Conservation (phyloP, 805 yeast genomes). For the Teunomyces stri region DNA sequence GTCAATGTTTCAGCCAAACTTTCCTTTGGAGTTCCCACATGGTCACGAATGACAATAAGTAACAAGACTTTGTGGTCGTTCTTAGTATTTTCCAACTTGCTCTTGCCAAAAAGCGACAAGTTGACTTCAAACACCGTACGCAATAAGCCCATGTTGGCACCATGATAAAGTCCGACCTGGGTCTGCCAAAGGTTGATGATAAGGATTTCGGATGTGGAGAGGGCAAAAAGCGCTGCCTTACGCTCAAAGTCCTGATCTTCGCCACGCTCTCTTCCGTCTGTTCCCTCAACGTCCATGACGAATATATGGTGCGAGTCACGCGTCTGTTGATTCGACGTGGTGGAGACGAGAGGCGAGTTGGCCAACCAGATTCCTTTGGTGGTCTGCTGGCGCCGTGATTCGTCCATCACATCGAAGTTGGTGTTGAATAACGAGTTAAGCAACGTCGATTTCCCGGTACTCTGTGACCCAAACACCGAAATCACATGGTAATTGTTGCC, state of each 20-base stretch:
- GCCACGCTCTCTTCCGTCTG: constrained; percentile 96
- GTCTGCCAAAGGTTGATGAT: constrained; percentile 96
- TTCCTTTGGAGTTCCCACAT: constrained; percentile 81
- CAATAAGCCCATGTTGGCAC: constrained; percentile 93
- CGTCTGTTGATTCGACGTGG: constrained; percentile 10
- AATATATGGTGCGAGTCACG: constrained; percentile 44
- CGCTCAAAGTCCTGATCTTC: constrained; percentile 98
- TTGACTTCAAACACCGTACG: constrained; percentile 97
- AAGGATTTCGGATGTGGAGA: constrained; percentile 85
- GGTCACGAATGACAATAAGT: constrained; percentile 90
- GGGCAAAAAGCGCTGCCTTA: constrained; percentile 91
- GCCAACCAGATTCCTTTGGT: constrained; percentile 50
- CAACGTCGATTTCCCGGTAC: constrained; percentile 93
- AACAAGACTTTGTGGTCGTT: constrained; percentile 60
- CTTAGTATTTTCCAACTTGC: constrained; percentile 44
- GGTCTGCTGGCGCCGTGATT: constrained; percentile 80
- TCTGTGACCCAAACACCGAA: constrained; percentile 95
- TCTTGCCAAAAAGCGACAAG: constrained; percentile 73
- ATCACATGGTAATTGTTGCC: constrained; percentile 85
- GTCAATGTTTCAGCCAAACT: constrained; percentile 67
- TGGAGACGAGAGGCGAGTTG: constrained; percentile 33
- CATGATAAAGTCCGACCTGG: constrained; percentile 95
- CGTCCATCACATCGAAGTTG: constrained; percentile 91
- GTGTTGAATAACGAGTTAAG: constrained; percentile 85
- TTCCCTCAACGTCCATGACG: constrained; percentile 97